Conservation (phyloP, 352 stramenopile species). For the Phytophthora ohioensis region DNA sequence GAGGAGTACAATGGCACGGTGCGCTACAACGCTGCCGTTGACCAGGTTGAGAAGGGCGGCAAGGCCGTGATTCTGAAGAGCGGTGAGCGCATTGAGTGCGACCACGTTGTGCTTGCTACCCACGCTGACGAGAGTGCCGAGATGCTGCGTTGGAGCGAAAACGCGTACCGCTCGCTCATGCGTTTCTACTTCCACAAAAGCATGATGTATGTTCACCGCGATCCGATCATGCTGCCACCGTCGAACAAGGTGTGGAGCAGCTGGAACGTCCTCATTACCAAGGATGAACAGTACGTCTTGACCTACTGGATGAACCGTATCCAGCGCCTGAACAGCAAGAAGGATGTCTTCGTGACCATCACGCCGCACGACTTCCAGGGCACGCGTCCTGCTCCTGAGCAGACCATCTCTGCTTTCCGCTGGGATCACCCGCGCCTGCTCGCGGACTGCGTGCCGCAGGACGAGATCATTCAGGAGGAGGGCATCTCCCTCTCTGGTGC, state of each 20-base stretch:
- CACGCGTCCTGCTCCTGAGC: conserved; percentile 55
- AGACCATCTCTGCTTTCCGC: conserved; percentile 79
- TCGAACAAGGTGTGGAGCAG: conserved; percentile 85
- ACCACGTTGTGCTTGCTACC: conserved; percentile 86
- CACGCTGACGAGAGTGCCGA: conserved; percentile 82
- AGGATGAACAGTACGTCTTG: conserved; percentile 86
- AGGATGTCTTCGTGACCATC: conserved; percentile 90
- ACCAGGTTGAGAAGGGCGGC: conserved; percentile 74
- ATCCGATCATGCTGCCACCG: conserved; percentile 74
- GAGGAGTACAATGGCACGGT: conserved; percentile 82
- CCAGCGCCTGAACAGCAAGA: conserved; percentile 86
- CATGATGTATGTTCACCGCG: conserved; percentile 90
- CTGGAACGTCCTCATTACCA: conserved; percentile 90
- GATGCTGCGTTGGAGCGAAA: conserved; percentile 78
- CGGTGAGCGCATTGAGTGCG: conserved; percentile 82
- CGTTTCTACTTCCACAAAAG: conserved; percentile 89
- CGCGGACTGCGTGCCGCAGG: conserved; percentile 85
- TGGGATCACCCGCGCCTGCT: conserved; percentile 89
- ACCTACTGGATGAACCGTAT: conserved; percentile 94
- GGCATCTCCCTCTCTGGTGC: conserved; percentile 83
- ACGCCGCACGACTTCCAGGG: conserved; percentile 79
- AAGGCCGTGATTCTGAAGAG: conserved; percentile 80
- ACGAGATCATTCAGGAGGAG: conserved; percentile 88
- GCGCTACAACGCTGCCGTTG: conserved; percentile 78
- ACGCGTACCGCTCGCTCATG: conserved; percentile 74